phyloP scores from a whole-genome alignment of 306 rosid genomes.

The Mimosa bimucronata region DNA sequence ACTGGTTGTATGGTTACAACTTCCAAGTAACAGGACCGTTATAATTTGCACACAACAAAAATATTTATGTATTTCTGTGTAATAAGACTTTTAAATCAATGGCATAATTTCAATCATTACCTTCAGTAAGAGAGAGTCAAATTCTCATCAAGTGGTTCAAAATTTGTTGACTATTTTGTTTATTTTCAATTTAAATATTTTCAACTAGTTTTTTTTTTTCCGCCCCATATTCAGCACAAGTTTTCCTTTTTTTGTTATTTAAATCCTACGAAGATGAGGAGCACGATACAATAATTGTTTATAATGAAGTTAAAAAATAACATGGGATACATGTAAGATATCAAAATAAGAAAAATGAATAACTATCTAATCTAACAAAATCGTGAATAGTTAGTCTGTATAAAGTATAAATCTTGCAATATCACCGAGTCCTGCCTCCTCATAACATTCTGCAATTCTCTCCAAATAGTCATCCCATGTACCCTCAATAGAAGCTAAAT shows the following conservation, averaged over 20 bases:
- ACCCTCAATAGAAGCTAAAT: slow-evolving; percentile 90
- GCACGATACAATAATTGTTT: not conserved
- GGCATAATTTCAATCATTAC: not conserved
- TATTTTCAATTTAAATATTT: no score
- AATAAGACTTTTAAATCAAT: no score
- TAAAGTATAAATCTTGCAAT: slow-evolving; percentile 70
- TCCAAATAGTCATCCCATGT: slow-evolving; percentile 76
- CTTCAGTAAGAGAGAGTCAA: not conserved
- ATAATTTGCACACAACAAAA: no score
- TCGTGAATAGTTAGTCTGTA: slow-evolving; percentile 46
- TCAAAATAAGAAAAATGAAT: not conserved
- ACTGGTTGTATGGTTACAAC: no score
- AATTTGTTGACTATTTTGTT: not conserved
- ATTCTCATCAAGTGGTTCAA: not conserved
- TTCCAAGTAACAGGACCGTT: no score
- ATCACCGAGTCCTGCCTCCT: slow-evolving; percentile 73
- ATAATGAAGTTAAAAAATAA: not conserved
- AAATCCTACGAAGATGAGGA: not conserved
- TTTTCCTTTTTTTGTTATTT: not conserved
- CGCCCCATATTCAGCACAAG: not conserved
- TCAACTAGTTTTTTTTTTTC: not conserved
- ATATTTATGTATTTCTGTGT: no score
- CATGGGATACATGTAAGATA: not conserved
- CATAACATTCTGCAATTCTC: slow-evolving; percentile 76
- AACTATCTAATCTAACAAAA: not conserved